phyloP scores from a whole-genome alignment of 2,329 filamentous ascomycete species.

The Xylariaceae sp. region DNA sequence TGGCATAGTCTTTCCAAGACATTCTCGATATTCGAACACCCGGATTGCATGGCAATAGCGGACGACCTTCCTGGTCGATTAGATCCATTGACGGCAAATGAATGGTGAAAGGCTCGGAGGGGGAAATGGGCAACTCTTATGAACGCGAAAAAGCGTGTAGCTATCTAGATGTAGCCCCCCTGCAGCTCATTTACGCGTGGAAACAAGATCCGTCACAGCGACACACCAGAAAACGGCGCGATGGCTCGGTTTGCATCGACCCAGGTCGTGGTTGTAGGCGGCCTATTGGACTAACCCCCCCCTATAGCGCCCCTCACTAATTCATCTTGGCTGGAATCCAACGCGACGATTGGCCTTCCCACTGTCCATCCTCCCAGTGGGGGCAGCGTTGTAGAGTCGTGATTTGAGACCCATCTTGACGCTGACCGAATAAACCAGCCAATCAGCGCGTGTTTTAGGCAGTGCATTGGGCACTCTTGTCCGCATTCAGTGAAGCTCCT shows the following conservation, averaged over 20 bases:
- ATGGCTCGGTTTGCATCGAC: constrained; percentile 26
- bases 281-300: constrained; percentile 17
- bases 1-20: constrained; percentile 3
- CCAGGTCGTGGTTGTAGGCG: constrained; percentile 8
- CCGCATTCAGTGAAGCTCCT: constrained; percentile 3
- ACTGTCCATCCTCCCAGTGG: background rate
- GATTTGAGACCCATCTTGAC: background rate
- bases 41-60: constrained; percentile 3
- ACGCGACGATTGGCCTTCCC: constrained; percentile 41
- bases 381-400: no score
- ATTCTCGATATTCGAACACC: constrained; percentile 9
- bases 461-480: background rate
- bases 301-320: constrained; percentile 21
- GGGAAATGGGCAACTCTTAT: constrained; percentile 33
- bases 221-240: constrained; percentile 4
- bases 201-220: constrained; percentile 30
- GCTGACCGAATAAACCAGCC: background rate
- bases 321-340: constrained; percentile 26
- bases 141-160: constrained; percentile 37
- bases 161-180: constrained; percentile 23
- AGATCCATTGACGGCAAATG: background rate
- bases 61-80: background rate
- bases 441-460: background rate
- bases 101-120: constrained; percentile 1
- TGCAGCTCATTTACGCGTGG: constrained; percentile 38